These are phyloP conservation scores for Verbena officinalis DNA, from an alignment of 257 asterid genomes.

Conservation along the genomic window DNA sequence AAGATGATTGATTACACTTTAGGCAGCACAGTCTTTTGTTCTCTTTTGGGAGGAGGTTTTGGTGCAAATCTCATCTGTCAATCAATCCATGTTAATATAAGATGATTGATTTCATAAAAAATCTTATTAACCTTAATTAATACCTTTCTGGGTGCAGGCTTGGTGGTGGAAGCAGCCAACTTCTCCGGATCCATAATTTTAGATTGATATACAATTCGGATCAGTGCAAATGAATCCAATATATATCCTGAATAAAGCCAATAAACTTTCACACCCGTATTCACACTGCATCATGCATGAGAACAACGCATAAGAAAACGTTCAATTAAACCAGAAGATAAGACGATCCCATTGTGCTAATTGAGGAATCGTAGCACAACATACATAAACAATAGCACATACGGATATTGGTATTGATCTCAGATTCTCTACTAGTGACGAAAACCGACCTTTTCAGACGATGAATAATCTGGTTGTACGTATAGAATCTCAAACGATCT, in stretches of 20 bases:
- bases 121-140: not conserved
- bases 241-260: not conserved
- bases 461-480: not conserved
- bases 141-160: conserved; percentile 46
- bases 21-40: conserved; percentile 44
- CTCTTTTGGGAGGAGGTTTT: conserved; percentile 77
- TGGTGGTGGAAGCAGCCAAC: not conserved
- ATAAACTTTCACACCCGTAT: not conserved
- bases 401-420: not conserved
- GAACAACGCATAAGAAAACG: not conserved
- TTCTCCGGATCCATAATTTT: conserved; percentile 35
- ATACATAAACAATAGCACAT: not conserved
- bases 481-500: not conserved
- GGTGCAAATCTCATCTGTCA: conserved; percentile 73
- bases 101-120: not conserved
- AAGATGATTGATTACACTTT: conserved; percentile 57
- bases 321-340: not conserved
- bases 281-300: not conserved
- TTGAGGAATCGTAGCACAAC: not conserved
- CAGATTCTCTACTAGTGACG: not conserved
- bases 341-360: not conserved
- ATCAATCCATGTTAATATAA: not conserved
- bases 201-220: not conserved
- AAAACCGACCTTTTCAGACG: conserved; percentile 21
- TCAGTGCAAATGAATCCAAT: not conserved